A percentile compares a stretch with the other conserved stretches of the same genome.
Evolutionary conservation across 345 rosid species (phyloP).

Genomic region (Gossypium rotundifolium): DNA sequence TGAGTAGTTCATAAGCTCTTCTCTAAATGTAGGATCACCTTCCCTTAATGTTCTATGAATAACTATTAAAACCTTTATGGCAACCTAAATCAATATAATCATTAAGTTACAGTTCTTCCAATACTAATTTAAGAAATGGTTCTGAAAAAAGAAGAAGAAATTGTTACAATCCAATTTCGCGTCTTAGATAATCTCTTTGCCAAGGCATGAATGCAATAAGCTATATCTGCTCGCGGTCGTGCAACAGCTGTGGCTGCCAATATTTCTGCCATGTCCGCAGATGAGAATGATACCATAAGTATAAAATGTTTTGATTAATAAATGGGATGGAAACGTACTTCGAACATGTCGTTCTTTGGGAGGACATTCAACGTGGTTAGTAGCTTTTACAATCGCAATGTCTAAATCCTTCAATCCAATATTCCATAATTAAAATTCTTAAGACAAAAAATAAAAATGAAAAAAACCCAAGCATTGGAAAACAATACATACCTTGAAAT

Average conservation of each 20-base stretch:
- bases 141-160: not conserved
- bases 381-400: constrained; percentile 92
- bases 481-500: constrained; percentile 63
- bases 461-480: not conserved
- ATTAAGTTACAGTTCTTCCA: no score
- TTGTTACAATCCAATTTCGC: constrained; percentile 68
- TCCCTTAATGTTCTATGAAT: constrained; percentile 93
- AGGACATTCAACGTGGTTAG: constrained; percentile 90
- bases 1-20: constrained; percentile 74
- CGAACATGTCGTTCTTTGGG: constrained; percentile 97
- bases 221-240: constrained; percentile 91
- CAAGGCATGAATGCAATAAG: constrained; percentile 86
- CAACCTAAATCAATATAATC: constrained; percentile 44
- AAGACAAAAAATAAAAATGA: not conserved
- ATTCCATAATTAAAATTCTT: not conserved
- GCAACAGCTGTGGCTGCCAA: constrained; percentile 81
- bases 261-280: constrained; percentile 38
- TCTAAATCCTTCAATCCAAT: constrained; percentile 58
- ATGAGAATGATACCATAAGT: not conserved
- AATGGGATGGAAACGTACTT: constrained; percentile 36
- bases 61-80: constrained; percentile 84
- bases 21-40: constrained; percentile 89
- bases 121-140: no score
- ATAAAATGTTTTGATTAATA: no score
- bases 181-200: constrained; percentile 86